phyloP scores from a whole-genome alignment of 768 basidiomycete species.

The Tephrocybe rancida region DNA sequence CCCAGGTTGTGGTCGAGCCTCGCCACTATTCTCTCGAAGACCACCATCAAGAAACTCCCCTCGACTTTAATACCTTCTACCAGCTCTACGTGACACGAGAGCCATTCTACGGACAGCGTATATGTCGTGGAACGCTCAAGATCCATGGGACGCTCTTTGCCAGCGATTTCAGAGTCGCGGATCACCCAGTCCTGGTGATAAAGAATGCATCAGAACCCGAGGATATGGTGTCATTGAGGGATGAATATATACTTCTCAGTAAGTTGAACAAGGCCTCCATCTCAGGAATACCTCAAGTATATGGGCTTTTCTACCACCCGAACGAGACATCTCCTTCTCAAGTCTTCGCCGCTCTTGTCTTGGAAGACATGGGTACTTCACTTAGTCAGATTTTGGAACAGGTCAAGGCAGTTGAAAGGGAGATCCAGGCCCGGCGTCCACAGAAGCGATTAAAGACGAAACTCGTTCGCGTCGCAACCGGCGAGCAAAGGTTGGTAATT shows the following conservation, averaged over 20 bases:
- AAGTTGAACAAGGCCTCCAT: not conserved
- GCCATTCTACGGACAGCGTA: not conserved
- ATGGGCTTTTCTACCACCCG: not conserved
- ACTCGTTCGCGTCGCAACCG: not conserved
- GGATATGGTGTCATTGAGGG: not conserved
- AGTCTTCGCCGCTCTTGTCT: not conserved
- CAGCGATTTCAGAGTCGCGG: not conserved
- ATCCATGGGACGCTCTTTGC: not conserved
- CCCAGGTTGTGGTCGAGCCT: too few species aligned
- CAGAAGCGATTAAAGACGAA: not conserved
- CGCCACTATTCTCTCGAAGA: not conserved
- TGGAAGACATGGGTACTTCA: slow-evolving; percentile 3
- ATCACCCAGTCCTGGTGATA: not conserved
- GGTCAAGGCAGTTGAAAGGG: not conserved
- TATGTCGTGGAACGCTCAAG: not conserved
- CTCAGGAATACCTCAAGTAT: not conserved
- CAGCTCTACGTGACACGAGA: not conserved
- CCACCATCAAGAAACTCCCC: not conserved
- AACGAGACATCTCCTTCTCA: not conserved
- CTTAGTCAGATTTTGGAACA: not conserved
- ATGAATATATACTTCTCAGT: not conserved
- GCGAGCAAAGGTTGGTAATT: not conserved
- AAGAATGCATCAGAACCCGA: not conserved
- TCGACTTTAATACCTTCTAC: not conserved
- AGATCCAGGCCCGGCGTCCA: not conserved